Evolutionary conservation across 495 filamentous ascomycete genomes (phyloP).

Genomic region (Hypoxylon cercidicola): DNA sequence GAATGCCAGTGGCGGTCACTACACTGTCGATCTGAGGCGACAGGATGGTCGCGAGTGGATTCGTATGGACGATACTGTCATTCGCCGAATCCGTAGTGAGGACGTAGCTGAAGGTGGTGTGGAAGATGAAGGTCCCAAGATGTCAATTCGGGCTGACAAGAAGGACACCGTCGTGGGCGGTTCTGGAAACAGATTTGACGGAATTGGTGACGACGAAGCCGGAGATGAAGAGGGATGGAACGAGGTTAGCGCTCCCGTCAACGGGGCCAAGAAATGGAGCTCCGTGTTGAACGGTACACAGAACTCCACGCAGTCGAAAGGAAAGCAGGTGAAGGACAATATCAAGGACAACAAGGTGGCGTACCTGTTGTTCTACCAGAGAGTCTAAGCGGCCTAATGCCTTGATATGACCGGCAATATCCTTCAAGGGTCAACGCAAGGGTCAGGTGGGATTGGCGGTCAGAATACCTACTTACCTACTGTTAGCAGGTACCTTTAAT

Average conservation of each 20-base stretch:
- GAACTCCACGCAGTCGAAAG: conserved; percentile 50
- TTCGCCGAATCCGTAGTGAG: conserved; percentile 84
- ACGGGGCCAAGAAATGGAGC: conserved; percentile 73
- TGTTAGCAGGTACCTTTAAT: conserved; percentile 18
- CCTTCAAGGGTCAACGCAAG: conserved; percentile 1
- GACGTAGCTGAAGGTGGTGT: conserved; percentile 90
- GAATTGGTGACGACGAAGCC: conserved; percentile 73
- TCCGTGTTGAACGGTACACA: conserved; percentile 68
- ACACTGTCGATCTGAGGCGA: conserved; percentile 93
- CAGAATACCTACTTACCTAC: conserved; percentile 26
- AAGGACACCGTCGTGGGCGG: conserved; percentile 51
- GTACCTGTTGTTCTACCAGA: conserved; percentile 95
- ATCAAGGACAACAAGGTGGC: conserved; percentile 95
- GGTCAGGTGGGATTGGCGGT: conserved; percentile 16
- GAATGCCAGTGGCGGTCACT: conserved; percentile 93
- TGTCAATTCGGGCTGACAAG: conserved; percentile 58
- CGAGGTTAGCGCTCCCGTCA: conserved; percentile 74
- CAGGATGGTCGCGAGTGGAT: conserved; percentile 97
- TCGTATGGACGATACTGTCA: conserved; percentile 91
- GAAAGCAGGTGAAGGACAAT: conserved; percentile 73
- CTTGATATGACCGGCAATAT: conserved; percentile 1
- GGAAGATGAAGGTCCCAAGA: conserved; percentile 77
- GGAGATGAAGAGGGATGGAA: conserved; percentile 83
- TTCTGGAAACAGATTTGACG: conserved; percentile 72
- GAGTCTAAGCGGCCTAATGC: conserved; percentile 58